Evolutionary conservation across 169 alveolate species (phyloP), one percentile per base, ranked within the genome.

Genomic region (Babesia bigemina): DNA sequence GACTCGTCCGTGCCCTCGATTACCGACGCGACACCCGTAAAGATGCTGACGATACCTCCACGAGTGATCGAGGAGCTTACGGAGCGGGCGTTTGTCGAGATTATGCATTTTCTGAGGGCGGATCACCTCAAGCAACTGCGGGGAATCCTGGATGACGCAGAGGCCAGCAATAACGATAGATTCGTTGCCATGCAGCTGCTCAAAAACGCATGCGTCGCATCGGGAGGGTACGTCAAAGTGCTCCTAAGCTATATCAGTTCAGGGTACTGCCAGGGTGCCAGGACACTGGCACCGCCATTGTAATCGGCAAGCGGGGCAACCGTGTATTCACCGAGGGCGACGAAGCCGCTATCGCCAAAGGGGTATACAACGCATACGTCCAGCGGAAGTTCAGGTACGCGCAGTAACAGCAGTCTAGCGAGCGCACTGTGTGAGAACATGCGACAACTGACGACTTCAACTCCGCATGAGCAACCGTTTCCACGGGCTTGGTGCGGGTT

Each of bases 241-340:
- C 4, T 4, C 19, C 28, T n/a, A 8, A 0, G 9, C 9, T 36
- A n/a, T 24, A 60, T 21, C 10, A 24, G 21, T 13, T 8, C 53
- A 67, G 92, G 67, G 90, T 90, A 14, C 82, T 92, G 62, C 97
- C 97, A 2, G 93, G 95, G 19, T 94, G 97, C 69, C 97, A 94
- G 71, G 97, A 94, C 75, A 94, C 97, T 16, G 97, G 95, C 33
- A 93, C 96, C 26, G 96, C 95, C n/a, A 79, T 88, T 61, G 92
- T 92, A 36, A 63, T 91, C 69, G 96, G 92, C n/a, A 88, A 92
- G 70, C 81, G 93, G 21, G 96, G 94, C 33, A 86, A 79, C 73
- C 44, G 39, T 36, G 48, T 86, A 14, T 62, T 82, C 48, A 73
- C 87, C 33, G 85, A 81, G 28, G 69, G 58, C 29, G 95, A 90